Conservation (phyloP, 805 yeast species). For the Saturnispora hagleri region DNA sequence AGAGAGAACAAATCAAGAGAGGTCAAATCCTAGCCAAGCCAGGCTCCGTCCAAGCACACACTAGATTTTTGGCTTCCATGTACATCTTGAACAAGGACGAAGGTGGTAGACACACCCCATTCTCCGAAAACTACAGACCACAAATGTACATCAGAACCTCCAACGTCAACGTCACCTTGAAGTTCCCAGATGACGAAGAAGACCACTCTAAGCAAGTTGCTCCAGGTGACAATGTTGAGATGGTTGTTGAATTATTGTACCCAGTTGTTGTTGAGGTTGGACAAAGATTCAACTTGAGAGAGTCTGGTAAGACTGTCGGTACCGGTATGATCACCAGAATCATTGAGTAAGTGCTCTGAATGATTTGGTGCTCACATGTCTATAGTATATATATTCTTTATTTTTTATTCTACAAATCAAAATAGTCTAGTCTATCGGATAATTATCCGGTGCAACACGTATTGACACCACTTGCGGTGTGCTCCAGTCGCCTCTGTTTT, state of each 20-base stretch:
- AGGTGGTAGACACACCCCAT: constrained; percentile 99
- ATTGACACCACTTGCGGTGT: no score
- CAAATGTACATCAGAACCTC: constrained; percentile 96
- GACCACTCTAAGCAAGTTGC: constrained; percentile 86
- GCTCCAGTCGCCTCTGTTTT: no score
- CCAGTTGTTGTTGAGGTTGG: constrained; percentile 93
- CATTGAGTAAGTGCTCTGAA: constrained; percentile 16
- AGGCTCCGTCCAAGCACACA: constrained; percentile 84
- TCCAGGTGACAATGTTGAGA: constrained; percentile 98
- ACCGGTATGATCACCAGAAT: constrained; percentile 91
- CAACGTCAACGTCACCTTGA: constrained; percentile 83
- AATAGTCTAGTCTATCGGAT: no score
- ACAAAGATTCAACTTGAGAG: constrained; percentile 98
- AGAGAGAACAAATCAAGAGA: constrained; percentile 93
- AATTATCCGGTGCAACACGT: no score
- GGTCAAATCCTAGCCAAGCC: constrained; percentile 98
- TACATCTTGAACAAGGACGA: constrained; percentile 92
- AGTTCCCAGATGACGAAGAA: constrained; percentile 72
- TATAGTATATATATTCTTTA: constrained; percentile 8
- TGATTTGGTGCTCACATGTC: constrained; percentile 5
- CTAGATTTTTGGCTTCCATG: constrained; percentile 86
- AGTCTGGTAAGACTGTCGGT: constrained; percentile 98
- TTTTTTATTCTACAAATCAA: neutral
- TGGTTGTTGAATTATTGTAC: constrained; percentile 81
- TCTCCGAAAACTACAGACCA: constrained; percentile 95